Base-by-base conservation (phyloP, 768 basidiomycete species). In the Galerina sulciceps region DNA sequence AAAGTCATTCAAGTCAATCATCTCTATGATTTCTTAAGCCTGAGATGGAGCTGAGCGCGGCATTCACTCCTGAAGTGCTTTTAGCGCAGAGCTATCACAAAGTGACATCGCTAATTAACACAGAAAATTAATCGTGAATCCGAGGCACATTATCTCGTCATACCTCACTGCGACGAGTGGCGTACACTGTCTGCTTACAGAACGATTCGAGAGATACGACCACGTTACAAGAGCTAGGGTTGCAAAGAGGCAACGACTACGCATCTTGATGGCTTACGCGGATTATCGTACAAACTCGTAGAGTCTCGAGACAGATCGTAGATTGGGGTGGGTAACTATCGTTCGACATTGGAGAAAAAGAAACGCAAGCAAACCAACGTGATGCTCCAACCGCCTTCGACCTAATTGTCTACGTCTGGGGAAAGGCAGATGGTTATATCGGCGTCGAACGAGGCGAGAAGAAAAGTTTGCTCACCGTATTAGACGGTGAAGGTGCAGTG, bases 401-500 rank as follows among this genome's bases (percentile, higher is more conserved):
- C 4, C 48, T 10, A 31, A 49, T 15, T 10, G 34, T 49, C 48
- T 2, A 35, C 48, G 31, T 49, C 2, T 49, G 48, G 48, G 48
- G 22, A 31, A 49, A 35, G 11, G 3, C 20, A 49, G 47, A 13
- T 22, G 47, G 47, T 53, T 53, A 53, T 53, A 53, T 40, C 1
- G 38, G 52, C 47, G 46, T 57, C 31, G 45, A 57, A 57, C 31
- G n/a, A 56, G 26, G 55, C 45, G 34, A 56, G 55, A 57, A 57
- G 17, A 48, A 57, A 22, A 48, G 3, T 17, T 40, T 41, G 31
- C n/a, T n/a, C n/a, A n/a, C n/a, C n/a, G n/a, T n/a, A n/a, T n/a
- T n/a, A n/a, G n/a, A 45, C n/a, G 55, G 57, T 65, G 58, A 75
- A 73, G 60, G 49, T 66, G 58, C 64, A 67, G 57, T 65, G 66